Conservation (phyloP, 2,329 filamentous ascomycete genomes). For the Aureobasidium melanogenum region DNA sequence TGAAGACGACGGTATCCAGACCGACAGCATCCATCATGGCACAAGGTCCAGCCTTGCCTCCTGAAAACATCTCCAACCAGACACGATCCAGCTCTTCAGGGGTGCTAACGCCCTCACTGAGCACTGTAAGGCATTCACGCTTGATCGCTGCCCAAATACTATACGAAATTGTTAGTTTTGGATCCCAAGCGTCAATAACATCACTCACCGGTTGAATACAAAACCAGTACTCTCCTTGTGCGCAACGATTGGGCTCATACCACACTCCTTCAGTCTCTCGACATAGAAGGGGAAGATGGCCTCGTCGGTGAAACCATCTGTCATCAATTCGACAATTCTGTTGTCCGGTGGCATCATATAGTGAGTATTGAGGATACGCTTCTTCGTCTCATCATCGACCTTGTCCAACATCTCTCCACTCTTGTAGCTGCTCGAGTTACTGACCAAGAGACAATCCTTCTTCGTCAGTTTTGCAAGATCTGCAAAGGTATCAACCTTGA, state of each 20-base stretch:
- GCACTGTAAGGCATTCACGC: slow-evolving; percentile 40
- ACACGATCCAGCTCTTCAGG: slow-evolving; percentile 43
- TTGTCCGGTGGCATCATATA: slow-evolving; percentile 41
- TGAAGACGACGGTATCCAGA: slow-evolving; percentile 45
- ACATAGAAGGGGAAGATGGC: slow-evolving; percentile 39
- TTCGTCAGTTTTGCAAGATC: slow-evolving; percentile 37
- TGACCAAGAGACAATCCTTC: slow-evolving; percentile 40
- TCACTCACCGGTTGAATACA: slow-evolving; percentile 50
- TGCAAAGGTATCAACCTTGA: slow-evolving; percentile 42
- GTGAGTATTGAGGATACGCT: slow-evolving; percentile 42
- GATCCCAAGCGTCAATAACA: too few species aligned
- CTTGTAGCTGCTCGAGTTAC: slow-evolving; percentile 46
- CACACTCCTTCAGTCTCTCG: slow-evolving; percentile 32
- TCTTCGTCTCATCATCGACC: slow-evolving; percentile 29
- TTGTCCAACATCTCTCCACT: slow-evolving; percentile 40
- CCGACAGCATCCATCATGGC: slow-evolving; percentile 42
- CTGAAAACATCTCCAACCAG: slow-evolving; percentile 33
- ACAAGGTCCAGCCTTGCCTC: slow-evolving; percentile 25
- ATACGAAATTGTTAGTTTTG: too few species aligned
- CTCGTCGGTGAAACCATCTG: slow-evolving; percentile 35
- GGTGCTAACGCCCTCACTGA: slow-evolving; percentile 41
- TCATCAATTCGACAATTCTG: slow-evolving; percentile 46
- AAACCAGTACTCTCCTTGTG: slow-evolving; percentile 41
- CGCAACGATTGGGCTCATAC: slow-evolving; percentile 35
- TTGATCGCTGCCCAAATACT: slow-evolving; percentile 51